A percentile compares a stretch with the other conserved stretches of the same genome.
Evolutionary conservation across 2,329 filamentous ascomycete genomes (phyloP).

Genomic region (Diplodia corticola): DNA sequence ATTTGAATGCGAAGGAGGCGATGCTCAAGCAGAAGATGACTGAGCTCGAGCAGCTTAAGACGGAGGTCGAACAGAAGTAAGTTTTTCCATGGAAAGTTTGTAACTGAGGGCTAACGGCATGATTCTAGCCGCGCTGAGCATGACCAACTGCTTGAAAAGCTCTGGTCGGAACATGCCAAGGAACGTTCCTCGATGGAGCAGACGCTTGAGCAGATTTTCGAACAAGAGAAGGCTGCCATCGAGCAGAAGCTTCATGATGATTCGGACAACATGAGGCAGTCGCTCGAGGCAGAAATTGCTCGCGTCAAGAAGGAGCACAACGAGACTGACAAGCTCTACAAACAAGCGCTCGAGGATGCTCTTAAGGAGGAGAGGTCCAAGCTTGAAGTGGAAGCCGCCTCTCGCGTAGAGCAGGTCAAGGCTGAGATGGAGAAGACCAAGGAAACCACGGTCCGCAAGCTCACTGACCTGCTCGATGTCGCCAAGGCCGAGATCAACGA

Average conservation of each 20-base stretch:
- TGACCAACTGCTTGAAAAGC: slow-evolving; percentile 19
- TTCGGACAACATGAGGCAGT: background rate
- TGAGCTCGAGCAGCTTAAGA: slow-evolving; percentile 1
- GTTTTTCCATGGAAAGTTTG: background rate
- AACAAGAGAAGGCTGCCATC: slow-evolving; percentile 16
- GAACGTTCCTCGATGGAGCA: slow-evolving; percentile 20
- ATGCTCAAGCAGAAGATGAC: background rate
- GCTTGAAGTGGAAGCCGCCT: slow-evolving; percentile 2
- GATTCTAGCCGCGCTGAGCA: slow-evolving; percentile 10
- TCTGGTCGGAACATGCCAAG: slow-evolving; percentile 19
- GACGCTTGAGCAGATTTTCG: slow-evolving; percentile 16
- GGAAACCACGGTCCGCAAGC: slow-evolving; percentile 12
- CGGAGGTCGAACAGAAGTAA: slow-evolving; percentile 15
- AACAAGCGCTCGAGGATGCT: slow-evolving; percentile 19
- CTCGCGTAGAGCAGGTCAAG: slow-evolving; percentile 8
- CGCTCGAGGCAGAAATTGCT: slow-evolving; percentile 16
- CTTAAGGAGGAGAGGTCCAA: slow-evolving; percentile 21
- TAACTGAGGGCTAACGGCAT: background rate
- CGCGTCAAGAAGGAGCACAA: slow-evolving; percentile 21
- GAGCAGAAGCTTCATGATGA: background rate
- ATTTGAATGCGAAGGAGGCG: background rate
- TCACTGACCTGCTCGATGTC: slow-evolving; percentile 18
- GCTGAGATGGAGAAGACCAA: slow-evolving; percentile 12
- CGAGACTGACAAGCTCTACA: slow-evolving; percentile 22
- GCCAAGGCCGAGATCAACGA: slow-evolving; percentile 21